A percentile compares a stretch with the other conserved stretches of the same genome.
These are phyloP conservation scores for Pyricularia sp. DNA, from an alignment of 2,329 filamentous ascomycete genomes.

Conservation along the genomic window DNA sequence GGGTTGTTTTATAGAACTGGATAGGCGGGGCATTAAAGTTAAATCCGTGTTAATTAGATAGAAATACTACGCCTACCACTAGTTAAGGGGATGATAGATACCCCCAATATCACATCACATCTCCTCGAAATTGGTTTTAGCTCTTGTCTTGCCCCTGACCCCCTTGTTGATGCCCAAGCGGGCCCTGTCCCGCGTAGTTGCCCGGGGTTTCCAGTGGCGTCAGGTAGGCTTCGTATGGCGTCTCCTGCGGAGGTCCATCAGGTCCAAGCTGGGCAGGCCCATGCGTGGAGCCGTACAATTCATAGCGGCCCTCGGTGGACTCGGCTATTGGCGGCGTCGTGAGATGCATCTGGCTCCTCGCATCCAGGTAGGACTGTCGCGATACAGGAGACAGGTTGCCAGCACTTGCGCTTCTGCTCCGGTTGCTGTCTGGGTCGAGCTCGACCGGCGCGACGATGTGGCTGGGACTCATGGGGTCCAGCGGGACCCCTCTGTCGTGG, in stretches of 20 bases:
- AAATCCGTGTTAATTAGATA: neutral
- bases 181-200: neutral
- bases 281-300: neutral
- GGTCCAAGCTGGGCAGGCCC: neutral
- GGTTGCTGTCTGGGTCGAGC: conserved; percentile 29
- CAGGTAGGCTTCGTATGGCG: neutral
- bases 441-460: conserved; percentile 45
- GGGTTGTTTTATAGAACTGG: neutral
- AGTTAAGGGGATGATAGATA: neutral
- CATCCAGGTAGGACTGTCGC: neutral
- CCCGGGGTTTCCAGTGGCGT: neutral
- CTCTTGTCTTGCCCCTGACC: neutral
- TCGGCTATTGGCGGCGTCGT: neutral
- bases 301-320: neutral
- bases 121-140: neutral
- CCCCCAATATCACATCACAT: neutral
- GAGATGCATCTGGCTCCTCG: neutral
- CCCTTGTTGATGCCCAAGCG: conserved; percentile 6
- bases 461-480: conserved; percentile 34
- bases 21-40: neutral
- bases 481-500: conserved; percentile 26
- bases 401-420: neutral
- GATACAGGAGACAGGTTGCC: neutral
- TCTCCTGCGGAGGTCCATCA: neutral
- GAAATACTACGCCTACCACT: neutral